phyloP scores from a whole-genome alignment of 805 yeast species.

The Saturnispora silvae region DNA sequence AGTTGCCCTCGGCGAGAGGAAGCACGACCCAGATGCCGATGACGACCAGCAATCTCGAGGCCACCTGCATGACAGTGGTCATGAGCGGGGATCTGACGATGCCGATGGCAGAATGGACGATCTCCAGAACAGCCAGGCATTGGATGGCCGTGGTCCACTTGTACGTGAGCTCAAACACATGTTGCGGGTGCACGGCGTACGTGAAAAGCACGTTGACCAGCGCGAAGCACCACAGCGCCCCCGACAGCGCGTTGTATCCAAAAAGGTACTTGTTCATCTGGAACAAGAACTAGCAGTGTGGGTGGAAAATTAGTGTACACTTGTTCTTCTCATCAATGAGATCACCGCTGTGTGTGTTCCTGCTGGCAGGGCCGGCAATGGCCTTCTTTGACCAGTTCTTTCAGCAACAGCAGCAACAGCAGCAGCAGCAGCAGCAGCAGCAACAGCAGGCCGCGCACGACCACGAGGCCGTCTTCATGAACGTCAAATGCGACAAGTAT shows the following conservation, averaged over 20 bases:
- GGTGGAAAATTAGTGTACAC: too few relatives aligned
- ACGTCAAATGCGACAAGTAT: conserved; percentile 44
- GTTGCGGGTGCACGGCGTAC: conserved; percentile 38
- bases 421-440: conserved; percentile 24
- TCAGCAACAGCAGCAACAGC: conserved; percentile 18
- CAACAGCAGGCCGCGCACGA: conserved; percentile 31
- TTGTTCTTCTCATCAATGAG: too few relatives aligned
- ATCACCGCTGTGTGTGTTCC: too few relatives aligned
- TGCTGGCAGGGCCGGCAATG: too few relatives aligned
- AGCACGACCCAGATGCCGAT: conserved; percentile 70
- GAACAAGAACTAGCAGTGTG: too few relatives aligned
- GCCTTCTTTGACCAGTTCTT: conserved; percentile 21
- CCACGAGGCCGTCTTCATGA: conserved; percentile 20
- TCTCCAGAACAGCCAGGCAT: conserved; percentile 69
- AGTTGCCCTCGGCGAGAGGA: conserved; percentile 60
- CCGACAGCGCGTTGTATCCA: conserved; percentile 25
- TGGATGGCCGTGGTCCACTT: conserved; percentile 58
- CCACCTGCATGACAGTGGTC: conserved; percentile 81
- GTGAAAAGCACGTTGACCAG: conserved; percentile 20
- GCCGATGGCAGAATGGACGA: conserved; percentile 68
- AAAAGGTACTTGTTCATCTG: conserved; percentile 12
- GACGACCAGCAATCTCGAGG: conserved; percentile 73
- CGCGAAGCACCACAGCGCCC: conserved; percentile 25
- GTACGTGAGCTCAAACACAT: conserved; percentile 48
- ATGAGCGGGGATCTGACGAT: conserved; percentile 74